Conservation (phyloP, 1,284 basidiomycete genomes). For the Athelia psychrophila region DNA sequence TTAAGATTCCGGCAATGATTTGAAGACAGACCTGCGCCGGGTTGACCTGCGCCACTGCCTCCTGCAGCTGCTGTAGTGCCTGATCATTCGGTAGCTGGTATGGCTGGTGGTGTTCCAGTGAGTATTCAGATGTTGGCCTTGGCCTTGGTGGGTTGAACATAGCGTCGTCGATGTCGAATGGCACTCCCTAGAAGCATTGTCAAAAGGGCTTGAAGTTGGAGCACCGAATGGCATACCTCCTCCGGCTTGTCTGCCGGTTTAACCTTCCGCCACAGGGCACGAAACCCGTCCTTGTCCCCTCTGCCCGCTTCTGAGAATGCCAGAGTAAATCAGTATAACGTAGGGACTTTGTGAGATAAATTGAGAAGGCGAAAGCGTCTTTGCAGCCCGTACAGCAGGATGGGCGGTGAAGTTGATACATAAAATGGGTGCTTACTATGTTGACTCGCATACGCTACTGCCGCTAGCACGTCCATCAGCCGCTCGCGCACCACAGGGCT, state of each 20-base stretch:
- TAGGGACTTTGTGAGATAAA: conserved; percentile 46
- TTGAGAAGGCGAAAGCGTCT: conserved; percentile 16
- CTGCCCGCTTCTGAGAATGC: conserved; percentile 30
- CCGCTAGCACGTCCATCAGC: conserved; percentile 67
- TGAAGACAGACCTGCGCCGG: too few species aligned
- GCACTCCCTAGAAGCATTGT: conserved; percentile 48
- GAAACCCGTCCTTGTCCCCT: conserved; percentile 52
- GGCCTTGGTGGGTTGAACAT: conserved; percentile 68
- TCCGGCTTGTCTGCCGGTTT: conserved; percentile 71
- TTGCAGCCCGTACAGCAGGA: conserved; percentile 19
- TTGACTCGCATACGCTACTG: conserved; percentile 63
- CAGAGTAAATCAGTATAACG: conserved; percentile 60
- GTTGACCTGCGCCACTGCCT: too few species aligned
- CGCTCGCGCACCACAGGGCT: conserved; percentile 72
- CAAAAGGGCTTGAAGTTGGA: not conserved
- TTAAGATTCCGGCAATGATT: too few species aligned
- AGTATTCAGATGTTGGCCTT: conserved; percentile 8
- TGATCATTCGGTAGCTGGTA: not conserved
- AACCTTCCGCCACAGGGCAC: conserved; percentile 63
- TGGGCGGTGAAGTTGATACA: not conserved
- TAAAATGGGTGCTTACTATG: conserved; percentile 33
- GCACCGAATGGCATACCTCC: conserved; percentile 35
- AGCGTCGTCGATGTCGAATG: conserved; percentile 69
- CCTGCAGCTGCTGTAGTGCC: too few species aligned
- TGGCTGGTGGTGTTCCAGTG: not conserved